Conservation (phyloP, 2,329 filamentous ascomycete genomes). For the Monascus ruber region DNA sequence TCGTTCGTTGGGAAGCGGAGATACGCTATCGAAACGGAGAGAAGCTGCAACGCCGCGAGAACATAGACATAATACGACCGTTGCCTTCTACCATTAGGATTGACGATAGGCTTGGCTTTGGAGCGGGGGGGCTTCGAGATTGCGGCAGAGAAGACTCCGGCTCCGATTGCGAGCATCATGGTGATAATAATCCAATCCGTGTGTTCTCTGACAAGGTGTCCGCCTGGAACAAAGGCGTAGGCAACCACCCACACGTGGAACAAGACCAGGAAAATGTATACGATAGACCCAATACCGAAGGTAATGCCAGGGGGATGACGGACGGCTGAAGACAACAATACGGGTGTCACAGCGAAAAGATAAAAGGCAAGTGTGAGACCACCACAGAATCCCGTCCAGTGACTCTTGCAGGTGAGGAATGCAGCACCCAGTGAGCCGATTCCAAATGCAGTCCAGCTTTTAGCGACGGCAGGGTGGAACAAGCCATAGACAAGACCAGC, state of each 20-base stretch:
- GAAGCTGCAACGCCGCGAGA: slow-evolving; percentile 63
- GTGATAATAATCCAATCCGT: slow-evolving; percentile 91
- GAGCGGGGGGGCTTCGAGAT: slow-evolving; percentile 41
- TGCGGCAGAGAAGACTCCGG: slow-evolving; percentile 63
- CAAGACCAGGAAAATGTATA: slow-evolving; percentile 91
- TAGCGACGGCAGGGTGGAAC: slow-evolving; percentile 56
- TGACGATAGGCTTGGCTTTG: slow-evolving; percentile 25
- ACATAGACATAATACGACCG: slow-evolving; percentile 60
- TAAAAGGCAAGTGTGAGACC: slow-evolving; percentile 66
- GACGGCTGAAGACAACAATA: slow-evolving; percentile 63
- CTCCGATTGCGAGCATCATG: slow-evolving; percentile 74
- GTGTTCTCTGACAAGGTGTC: slow-evolving; percentile 80
- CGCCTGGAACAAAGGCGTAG: slow-evolving; percentile 94
- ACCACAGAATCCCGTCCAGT: slow-evolving; percentile 88
- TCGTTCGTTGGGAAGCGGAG: slow-evolving; percentile 86
- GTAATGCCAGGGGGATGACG: slow-evolving; percentile 65
- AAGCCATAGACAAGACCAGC: slow-evolving; percentile 66
- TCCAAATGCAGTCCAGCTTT: slow-evolving; percentile 69
- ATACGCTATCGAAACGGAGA: slow-evolving; percentile 72
- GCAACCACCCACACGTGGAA: slow-evolving; percentile 98
- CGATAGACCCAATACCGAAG: slow-evolving; percentile 77
- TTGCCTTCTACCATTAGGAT: slow-evolving; percentile 35
- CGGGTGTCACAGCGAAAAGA: slow-evolving; percentile 65
- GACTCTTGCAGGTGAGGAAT: slow-evolving; percentile 60
- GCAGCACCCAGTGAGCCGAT: slow-evolving; percentile 69